Base-by-base conservation (phyloP, 441 rosid species). In the Mallotus repandus region DNA sequence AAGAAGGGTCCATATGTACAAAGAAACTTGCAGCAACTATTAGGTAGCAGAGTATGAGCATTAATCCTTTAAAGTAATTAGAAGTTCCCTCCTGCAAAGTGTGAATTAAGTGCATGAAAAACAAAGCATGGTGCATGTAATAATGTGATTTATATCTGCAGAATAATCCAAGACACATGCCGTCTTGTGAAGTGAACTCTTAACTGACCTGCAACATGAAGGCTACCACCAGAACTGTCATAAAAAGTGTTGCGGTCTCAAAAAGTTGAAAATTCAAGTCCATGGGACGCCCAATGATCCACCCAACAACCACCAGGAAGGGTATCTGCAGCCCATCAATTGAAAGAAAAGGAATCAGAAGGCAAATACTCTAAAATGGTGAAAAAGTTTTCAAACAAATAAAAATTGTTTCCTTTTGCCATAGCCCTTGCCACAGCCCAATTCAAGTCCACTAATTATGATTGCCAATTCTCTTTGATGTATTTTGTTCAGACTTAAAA, bases 11-110 rank as follows among this genome's bases (percentile, higher is more conserved):
- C 64, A 77, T 86, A 73, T 91, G 99, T 74, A 90, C 97, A 82
- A 89, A 95, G 96, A 95, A 95, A 87, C 96, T 91, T 29, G 98
- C 99, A 16, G 95, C 93, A 0, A 95, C 96, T 38, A 95, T 91
- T 76, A 91, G 77, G 81, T 93, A 90, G 84, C 98, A 95, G 79
- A 93, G 92, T 74, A 93, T 88, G 68, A 93, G 92, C 98, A 95
- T 92, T 61, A 95, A 76, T 49, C 99, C 98, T 82, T 91, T 95
- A 54, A 95, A 91, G 84, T 93, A 91, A 82, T 93, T 95, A 16
- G 99, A 93, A 53, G 97, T 89, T 74, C 98, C 98, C 69, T 95
- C 97, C 98, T 94, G 93, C 78, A 83, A 41, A 38, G 22, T 68
- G 53, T 46, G 70, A 57, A 66, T n/a, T 48, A 29, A 52, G 69